Evolutionary conservation across 2,329 filamentous ascomycete genomes (phyloP), one percentile per base, ranked within the genome.

Genomic region (Fusarium veterinarium): DNA sequence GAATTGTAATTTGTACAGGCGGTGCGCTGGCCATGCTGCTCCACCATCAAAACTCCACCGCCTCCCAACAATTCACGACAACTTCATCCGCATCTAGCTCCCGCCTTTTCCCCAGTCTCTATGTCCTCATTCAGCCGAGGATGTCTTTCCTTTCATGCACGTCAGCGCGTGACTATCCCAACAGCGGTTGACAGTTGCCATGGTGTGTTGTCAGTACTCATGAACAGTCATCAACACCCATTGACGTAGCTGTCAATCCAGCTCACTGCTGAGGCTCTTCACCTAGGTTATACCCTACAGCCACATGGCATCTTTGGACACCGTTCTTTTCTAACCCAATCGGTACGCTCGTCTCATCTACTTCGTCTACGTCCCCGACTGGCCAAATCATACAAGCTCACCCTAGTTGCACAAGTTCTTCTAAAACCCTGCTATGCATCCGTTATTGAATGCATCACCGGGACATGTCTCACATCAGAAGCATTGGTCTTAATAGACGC

Each of bases 51-150:
- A 63, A 53, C 62, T 70, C 65, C 71, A 72, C 63, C 59, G 63
- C 67, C 65, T 74, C 69, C 60, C 74, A 72, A 71, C 73, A 74
- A 55, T 76, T 76, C 72, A 75, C 74, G 71, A 74, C 67, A 20
- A 59, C 60, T 59, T 73, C 73, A 61, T 48, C 56, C 45, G 49
- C 55, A 28, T 52, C 53, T 37, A 60, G 51, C 48, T 62, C 63
- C 58, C 58, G 48, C 60, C 71, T 62, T 65, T 71, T 69, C 56
- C 61, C 73, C 68, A 49, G 71, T 59, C 68, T 66, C 59, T 63
- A 19, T 38, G 17, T 48, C 73, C 65, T 64, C 42, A 70, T 74
- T 75, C 58, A 70, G 63, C 60, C 64, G 72, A 72, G 53, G 41
- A 40, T 63, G 71, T 53, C 45, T 72, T 55, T 56, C n/a, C 38